Evolutionary conservation across 2,329 filamentous ascomycete species (phyloP).

Genomic region (Cytospora chrysosperma): DNA sequence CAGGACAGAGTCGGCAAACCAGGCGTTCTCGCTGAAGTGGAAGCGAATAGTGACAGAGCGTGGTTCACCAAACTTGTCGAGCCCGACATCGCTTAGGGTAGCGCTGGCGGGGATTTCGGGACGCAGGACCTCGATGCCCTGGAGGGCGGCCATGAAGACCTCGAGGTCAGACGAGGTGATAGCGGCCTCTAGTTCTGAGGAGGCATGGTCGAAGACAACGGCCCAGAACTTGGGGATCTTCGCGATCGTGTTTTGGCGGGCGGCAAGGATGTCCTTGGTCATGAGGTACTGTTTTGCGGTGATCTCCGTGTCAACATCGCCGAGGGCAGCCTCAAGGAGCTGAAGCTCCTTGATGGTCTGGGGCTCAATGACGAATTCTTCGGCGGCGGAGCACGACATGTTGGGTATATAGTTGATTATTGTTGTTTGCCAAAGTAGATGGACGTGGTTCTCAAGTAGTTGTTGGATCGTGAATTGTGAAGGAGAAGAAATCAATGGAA

Average conservation of each 20-base stretch:
- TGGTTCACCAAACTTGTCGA: conserved; percentile 53
- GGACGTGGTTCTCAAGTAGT: too few species aligned
- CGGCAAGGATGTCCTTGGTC: conserved; percentile 46
- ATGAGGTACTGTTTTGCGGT: conserved; percentile 35
- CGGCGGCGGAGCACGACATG: conserved; percentile 16
- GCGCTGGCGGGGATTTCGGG: conserved; percentile 39
- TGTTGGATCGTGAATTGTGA: too few species aligned
- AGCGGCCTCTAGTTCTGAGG: conserved; percentile 60
- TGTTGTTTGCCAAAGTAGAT: conserved; percentile 43
- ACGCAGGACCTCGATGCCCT: conserved; percentile 50
- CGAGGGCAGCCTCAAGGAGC: conserved; percentile 33
- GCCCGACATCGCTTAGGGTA: conserved; percentile 33
- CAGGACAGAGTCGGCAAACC: conserved; percentile 59
- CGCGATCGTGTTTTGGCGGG: conserved; percentile 56
- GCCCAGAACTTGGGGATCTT: conserved; percentile 68
- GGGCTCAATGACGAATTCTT: conserved; percentile 33
- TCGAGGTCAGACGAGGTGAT: conserved; percentile 60
- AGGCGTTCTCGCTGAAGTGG: conserved; percentile 59
- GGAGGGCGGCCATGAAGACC: conserved; percentile 56
- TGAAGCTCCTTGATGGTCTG: conserved; percentile 36
- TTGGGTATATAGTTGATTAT: conserved; percentile 30
- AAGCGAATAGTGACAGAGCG: conserved; percentile 57
- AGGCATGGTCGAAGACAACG: conserved; percentile 60
- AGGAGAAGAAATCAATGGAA: too few species aligned
- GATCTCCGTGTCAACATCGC: conserved; percentile 35